These are phyloP conservation scores for Pseudocercospora crystallina DNA, from an alignment of 2,329 filamentous ascomycete species.

Conservation along the genomic window DNA sequence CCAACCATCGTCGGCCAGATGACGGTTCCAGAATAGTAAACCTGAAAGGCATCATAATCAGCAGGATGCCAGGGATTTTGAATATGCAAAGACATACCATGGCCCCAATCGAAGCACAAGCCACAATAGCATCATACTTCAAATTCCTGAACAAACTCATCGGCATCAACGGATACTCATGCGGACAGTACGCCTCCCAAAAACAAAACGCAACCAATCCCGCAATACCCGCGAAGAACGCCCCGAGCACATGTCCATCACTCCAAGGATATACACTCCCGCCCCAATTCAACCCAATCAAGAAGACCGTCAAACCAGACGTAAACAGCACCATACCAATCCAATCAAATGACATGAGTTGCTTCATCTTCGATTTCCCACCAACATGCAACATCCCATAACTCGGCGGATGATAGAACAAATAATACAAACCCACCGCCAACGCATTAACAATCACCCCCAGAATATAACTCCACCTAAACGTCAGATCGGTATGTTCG, in stretches of 20 bases:
- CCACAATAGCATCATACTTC: slow-evolving; percentile 34
- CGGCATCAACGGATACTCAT: slow-evolving; percentile 35
- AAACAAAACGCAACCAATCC: slow-evolving; percentile 15
- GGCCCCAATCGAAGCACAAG: slow-evolving; percentile 35
- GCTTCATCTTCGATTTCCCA: slow-evolving; percentile 15
- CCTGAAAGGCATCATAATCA: background rate
- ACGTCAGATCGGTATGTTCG: slow-evolving; percentile 14
- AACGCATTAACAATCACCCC: slow-evolving; percentile 19
- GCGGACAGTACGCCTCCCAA: slow-evolving; percentile 21
- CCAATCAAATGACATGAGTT: slow-evolving; percentile 20
- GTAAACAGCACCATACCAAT: slow-evolving; percentile 20
- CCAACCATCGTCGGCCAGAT: slow-evolving; percentile 17
- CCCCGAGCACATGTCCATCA: slow-evolving; percentile 15
- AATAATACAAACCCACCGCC: slow-evolving; percentile 16
- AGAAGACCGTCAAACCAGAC: slow-evolving; percentile 19
- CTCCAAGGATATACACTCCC: slow-evolving; percentile 20
- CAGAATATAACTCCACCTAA: slow-evolving; percentile 20
- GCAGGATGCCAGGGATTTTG: too few relatives aligned
- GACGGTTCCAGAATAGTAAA: slow-evolving; percentile 30
- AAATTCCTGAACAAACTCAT: slow-evolving; percentile 32
- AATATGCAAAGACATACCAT: slow-evolving; percentile 22
- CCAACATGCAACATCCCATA: slow-evolving; percentile 17
- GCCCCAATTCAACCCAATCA: slow-evolving; percentile 25
- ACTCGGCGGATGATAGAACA: slow-evolving; percentile 23
- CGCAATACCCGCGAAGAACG: slow-evolving; percentile 18